Evolutionary conservation across 192 early-diverging fungal species (phyloP).

Genomic region (Chytriomyces sp.): DNA sequence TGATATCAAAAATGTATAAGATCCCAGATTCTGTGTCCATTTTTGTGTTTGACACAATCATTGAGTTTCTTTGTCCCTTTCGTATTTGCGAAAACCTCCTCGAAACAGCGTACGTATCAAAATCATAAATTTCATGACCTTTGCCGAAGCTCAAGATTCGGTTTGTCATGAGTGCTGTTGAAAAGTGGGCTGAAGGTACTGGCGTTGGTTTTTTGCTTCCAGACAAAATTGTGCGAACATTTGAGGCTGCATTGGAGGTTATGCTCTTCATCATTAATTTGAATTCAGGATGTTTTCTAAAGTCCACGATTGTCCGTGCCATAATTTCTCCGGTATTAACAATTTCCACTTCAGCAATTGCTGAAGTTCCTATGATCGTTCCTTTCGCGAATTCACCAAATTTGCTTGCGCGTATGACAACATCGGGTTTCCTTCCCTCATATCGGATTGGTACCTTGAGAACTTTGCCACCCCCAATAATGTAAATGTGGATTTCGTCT

Average conservation of each 20-base stretch:
- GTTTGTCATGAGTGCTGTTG: background rate
- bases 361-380: slow-evolving; percentile 45
- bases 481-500: slow-evolving; percentile 39
- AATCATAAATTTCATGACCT: slow-evolving; percentile 21
- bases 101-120: background rate
- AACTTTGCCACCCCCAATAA: slow-evolving; percentile 41
- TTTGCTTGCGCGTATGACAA: slow-evolving; percentile 19
- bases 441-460: slow-evolving; percentile 49
- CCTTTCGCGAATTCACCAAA: slow-evolving; percentile 28
- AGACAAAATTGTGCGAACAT: slow-evolving; percentile 17
- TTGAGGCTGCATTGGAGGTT: background rate
- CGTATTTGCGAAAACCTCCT: background rate
- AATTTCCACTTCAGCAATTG: slow-evolving; percentile 10
- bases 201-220: slow-evolving; percentile 15
- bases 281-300: slow-evolving; percentile 45
- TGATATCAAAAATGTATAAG: slow-evolving; percentile 43
- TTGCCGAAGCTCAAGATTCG: background rate
- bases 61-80: no score
- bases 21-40: slow-evolving; percentile 14
- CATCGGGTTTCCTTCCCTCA: slow-evolving; percentile 37
- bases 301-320: slow-evolving; percentile 44
- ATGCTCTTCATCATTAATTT: slow-evolving; percentile 7
- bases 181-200: background rate
- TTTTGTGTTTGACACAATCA: background rate
- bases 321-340: slow-evolving; percentile 36